Base-by-base conservation (phyloP, 129 eudicot genomes). In the Artemisia annua region DNA sequence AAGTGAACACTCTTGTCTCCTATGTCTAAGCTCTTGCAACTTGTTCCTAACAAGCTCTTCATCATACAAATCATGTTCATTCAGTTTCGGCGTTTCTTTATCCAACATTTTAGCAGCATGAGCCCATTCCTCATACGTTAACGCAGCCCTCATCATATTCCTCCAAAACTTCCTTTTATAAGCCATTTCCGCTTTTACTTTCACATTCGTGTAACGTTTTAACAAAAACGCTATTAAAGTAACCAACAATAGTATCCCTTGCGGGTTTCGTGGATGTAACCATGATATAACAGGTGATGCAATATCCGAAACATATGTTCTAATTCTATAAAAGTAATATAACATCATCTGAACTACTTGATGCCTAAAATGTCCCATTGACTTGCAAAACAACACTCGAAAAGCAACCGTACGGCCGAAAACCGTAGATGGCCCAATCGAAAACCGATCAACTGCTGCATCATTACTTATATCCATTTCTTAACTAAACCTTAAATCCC, bases 91-190 rank as follows among this genome's bases (percentile, higher is more conserved):
- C 35, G 94, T 79, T 74, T 94, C 99, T 57, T 83, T 94, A 48
- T 90, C 99, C 18, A 94, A 75, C 99, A 94, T 94, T 73, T 85
- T 90, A 54, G 99, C 96, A n/a, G 99, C 96, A 70, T 94, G 99
- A 63, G 99, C 92, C 97, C 97, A 94, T 75, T 94, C 97, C 74
- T 94, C 99, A 72, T 94, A 94, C 14, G 91, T 94, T 51, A 90
- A 72, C 2, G 99, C 99, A 11, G 85, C 66, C 67, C 89, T 85
- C 97, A 90, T 94, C 96, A 86, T 90, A 69, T 94, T 94, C 76
- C 97, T 79, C 99, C 99, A 94, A 79, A 90, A 94, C 22, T 90
- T 94, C 63, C 96, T 84, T 63, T 87, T 77, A 67, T 90, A 94
- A 3, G 97, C 99, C 96, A 94, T 85, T 74, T 90, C 97, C 0